Evolutionary conservation across 495 filamentous ascomycete genomes (phyloP).

Genomic region (Hypoxylon rickii): DNA sequence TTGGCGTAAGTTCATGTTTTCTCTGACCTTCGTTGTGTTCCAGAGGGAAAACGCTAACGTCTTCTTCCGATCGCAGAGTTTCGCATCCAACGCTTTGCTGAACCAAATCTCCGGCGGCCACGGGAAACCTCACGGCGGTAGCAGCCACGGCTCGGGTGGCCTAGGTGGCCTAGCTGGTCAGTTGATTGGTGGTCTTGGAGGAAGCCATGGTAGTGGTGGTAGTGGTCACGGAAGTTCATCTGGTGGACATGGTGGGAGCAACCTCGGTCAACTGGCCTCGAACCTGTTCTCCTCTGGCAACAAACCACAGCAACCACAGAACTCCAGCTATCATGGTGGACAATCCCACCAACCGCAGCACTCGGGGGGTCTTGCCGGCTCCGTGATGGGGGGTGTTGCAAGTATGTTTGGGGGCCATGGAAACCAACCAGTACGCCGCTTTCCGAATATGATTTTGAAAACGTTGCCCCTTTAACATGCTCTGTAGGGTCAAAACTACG

Average conservation of each 20-base stretch:
- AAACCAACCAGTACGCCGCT: constrained; percentile 36
- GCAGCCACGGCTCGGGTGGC: constrained; percentile 38
- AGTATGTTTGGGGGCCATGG: constrained; percentile 48
- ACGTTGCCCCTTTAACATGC: constrained; percentile 20
- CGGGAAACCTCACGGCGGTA: constrained; percentile 36
- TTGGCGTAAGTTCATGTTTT: constrained; percentile 46
- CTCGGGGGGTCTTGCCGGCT: constrained; percentile 46
- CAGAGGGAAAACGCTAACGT: constrained; percentile 10
- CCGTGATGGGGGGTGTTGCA: constrained; percentile 49
- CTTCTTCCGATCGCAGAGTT: constrained; percentile 26
- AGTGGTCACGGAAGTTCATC: constrained; percentile 33
- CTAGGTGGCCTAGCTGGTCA: constrained; percentile 44
- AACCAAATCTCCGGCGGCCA: constrained; percentile 35
- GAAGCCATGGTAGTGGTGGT: constrained; percentile 32
- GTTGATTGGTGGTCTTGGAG: constrained; percentile 41
- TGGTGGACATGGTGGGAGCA: constrained; percentile 42
- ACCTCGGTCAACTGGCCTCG: constrained; percentile 50
- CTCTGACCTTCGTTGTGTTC: not conserved
- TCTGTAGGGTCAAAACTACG: constrained; percentile 47
- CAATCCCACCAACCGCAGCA: constrained; percentile 34
- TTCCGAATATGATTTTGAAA: not conserved
- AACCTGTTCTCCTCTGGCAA: constrained; percentile 48
- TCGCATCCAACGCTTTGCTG: constrained; percentile 38
- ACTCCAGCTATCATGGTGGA: constrained; percentile 38
- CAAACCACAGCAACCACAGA: constrained; percentile 45